Percentiles rank a stretch among this genome's conserved stretches.
Evolutionary conservation across 2,329 filamentous ascomycete genomes (phyloP).

Genomic region (Cercospora sojina): DNA sequence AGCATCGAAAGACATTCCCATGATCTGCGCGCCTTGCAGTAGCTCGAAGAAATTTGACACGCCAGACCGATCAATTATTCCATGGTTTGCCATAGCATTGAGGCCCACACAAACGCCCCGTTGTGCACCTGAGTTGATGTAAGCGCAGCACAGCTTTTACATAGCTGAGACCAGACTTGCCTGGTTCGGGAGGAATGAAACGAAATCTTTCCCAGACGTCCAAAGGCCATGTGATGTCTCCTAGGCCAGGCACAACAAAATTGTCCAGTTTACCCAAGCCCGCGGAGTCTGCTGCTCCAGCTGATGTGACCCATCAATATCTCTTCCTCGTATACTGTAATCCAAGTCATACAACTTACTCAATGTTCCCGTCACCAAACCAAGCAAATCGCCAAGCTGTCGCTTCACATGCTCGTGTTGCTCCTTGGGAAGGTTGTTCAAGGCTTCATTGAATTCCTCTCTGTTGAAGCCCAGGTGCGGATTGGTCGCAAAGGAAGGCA

Average conservation of each 20-base stretch:
- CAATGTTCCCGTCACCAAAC: neutral
- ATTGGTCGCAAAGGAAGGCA: neutral
- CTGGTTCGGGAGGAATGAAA: neutral
- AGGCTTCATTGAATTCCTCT: neutral
- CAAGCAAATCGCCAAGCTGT: neutral
- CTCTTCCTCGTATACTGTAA: neutral
- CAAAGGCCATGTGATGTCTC: neutral
- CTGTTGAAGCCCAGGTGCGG: neutral
- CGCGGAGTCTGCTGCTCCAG: neutral
- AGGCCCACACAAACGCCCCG: slow-evolving; percentile 4
- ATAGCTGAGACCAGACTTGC: neutral
- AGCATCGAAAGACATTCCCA: neutral
- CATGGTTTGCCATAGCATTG: slow-evolving; percentile 7
- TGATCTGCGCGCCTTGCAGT: neutral
- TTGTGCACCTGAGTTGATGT: neutral
- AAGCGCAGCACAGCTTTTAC: neutral
- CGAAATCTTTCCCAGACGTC: neutral
- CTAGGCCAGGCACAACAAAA: neutral
- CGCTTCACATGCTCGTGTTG: neutral
- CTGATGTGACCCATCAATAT: neutral
- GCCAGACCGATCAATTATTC: slow-evolving; percentile 1
- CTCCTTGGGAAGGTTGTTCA: neutral
- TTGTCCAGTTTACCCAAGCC: neutral
- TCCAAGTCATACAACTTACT: neutral
- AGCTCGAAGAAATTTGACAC: slow-evolving; percentile 4